phyloP scores from a whole-genome alignment of 179 eudicot genomes.

The Beta corolliflora region DNA sequence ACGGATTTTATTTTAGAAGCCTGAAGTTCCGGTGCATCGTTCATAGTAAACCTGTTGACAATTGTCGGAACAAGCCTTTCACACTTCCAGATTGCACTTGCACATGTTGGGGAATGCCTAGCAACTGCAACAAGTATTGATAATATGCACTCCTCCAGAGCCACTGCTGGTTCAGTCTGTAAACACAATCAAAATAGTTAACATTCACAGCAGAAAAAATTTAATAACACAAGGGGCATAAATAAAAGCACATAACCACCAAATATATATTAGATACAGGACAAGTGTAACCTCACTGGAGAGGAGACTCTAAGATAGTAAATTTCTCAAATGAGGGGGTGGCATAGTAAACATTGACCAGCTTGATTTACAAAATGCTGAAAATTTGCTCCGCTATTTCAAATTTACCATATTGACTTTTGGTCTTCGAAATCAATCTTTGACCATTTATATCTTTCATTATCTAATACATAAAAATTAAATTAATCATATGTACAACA shows the following conservation, averaged over 20 bases:
- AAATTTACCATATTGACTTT: not conserved
- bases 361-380: not conserved
- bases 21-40: conserved; percentile 48
- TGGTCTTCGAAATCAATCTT: not conserved
- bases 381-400: not conserved
- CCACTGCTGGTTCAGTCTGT: conserved; percentile 62
- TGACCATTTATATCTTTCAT: not conserved
- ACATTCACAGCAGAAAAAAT: conserved; percentile 10
- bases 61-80: conserved; percentile 71
- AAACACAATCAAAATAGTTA: conserved; percentile 22
- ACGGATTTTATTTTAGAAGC: conserved; percentile 75
- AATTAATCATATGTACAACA: not conserved
- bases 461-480: not conserved
- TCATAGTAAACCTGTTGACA: conserved; percentile 55
- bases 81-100: conserved; percentile 72
- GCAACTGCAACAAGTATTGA: conserved; percentile 78
- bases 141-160: conserved; percentile 74
- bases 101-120: conserved; percentile 81
- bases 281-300: not conserved
- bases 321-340: not conserved
- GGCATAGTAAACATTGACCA: not conserved
- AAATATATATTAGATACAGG: not conserved
- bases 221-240: conserved; percentile 1
- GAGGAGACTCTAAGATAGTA: not conserved
- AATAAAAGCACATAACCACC: conserved; percentile 1